phyloP scores from a whole-genome alignment of 1,284 basidiomycete genomes.

The Malassezia furfur region DNA sequence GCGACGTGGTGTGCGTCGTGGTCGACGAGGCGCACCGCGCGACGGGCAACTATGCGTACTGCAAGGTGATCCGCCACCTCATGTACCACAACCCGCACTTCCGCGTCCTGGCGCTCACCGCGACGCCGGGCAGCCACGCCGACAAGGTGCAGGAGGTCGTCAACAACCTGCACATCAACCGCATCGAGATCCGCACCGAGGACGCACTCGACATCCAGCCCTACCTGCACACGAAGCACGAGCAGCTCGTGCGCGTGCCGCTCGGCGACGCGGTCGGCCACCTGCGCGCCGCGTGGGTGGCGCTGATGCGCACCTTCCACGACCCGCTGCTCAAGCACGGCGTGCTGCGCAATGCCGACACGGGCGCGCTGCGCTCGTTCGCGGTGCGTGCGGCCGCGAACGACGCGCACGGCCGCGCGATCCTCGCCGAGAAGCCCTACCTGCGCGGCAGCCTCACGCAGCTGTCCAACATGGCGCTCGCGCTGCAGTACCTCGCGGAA shows the following conservation, averaged over 20 bases:
- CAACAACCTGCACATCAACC: constrained; percentile 88
- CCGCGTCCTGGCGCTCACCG: constrained; percentile 82
- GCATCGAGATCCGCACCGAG: constrained; percentile 89
- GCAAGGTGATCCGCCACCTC: constrained; percentile 74
- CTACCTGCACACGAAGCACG: constrained; percentile 73
- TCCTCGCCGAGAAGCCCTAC: constrained; percentile 19
- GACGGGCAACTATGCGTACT: constrained; percentile 85
- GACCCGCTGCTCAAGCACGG: constrained; percentile 31
- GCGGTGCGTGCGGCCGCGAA: constrained; percentile 23
- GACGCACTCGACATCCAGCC: constrained; percentile 73
- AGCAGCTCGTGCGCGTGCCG: constrained; percentile 35
- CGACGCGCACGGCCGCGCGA: constrained; percentile 15
- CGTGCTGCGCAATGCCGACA: constrained; percentile 28
- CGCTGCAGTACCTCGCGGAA: constrained; percentile 56
- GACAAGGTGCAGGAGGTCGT: constrained; percentile 84
- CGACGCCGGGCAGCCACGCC: constrained; percentile 79
- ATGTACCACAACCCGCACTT: constrained; percentile 91
- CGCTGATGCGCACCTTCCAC: constrained; percentile 41
- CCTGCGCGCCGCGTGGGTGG: constrained; percentile 44
- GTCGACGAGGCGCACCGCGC: constrained; percentile 93
- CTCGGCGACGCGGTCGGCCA: constrained; percentile 30
- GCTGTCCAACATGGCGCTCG: constrained; percentile 31
- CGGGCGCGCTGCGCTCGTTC: constrained; percentile 32
- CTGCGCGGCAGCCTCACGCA: constrained; percentile 24
- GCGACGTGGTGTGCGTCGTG: constrained; percentile 70